A percentile compares a stretch with the other conserved stretches of the same genome.
Conservation (phyloP, 2,329 filamentous ascomycete species). For the Aspergillus felis region DNA sequence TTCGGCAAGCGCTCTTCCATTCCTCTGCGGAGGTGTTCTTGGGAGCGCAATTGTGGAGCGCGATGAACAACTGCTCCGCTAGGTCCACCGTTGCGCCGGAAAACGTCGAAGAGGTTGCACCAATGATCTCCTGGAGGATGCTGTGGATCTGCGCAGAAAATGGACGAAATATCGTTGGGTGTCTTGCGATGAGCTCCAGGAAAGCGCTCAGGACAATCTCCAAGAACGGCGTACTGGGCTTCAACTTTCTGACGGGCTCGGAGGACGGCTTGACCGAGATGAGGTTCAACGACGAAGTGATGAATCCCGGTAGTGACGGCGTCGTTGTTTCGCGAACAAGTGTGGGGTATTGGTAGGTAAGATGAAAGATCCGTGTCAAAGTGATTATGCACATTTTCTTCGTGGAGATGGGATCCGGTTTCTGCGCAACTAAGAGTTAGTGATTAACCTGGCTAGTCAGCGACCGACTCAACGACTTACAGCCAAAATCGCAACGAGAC, state of each 20-base stretch:
- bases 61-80: conserved; percentile 63
- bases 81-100: conserved; percentile 53
- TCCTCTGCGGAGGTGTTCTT: conserved; percentile 75
- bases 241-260: conserved; percentile 33
- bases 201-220: conserved; percentile 70
- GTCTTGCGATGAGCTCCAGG: conserved; percentile 67
- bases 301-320: conserved; percentile 70
- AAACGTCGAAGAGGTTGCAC: conserved; percentile 55
- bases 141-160: conserved; percentile 65
- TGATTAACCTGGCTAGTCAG: conserved; percentile 2
- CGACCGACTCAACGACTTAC: conserved; percentile 42
- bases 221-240: conserved; percentile 49
- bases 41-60: conserved; percentile 74
- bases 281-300: conserved; percentile 68
- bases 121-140: conserved; percentile 58
- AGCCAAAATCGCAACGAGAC: conserved; percentile 69
- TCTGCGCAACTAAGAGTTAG: conserved; percentile 46
- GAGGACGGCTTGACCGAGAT: conserved; percentile 45
- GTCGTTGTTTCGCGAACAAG: conserved; percentile 84
- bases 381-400: conserved; percentile 75
- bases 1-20: conserved; percentile 66
- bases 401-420: conserved; percentile 68
- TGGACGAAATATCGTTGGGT: conserved; percentile 78
- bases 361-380: conserved; percentile 76
- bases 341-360: conserved; percentile 78